These are phyloP conservation scores for Euphorbia lathyris DNA, from an alignment of 345 rosid species.

Conservation along the genomic window DNA sequence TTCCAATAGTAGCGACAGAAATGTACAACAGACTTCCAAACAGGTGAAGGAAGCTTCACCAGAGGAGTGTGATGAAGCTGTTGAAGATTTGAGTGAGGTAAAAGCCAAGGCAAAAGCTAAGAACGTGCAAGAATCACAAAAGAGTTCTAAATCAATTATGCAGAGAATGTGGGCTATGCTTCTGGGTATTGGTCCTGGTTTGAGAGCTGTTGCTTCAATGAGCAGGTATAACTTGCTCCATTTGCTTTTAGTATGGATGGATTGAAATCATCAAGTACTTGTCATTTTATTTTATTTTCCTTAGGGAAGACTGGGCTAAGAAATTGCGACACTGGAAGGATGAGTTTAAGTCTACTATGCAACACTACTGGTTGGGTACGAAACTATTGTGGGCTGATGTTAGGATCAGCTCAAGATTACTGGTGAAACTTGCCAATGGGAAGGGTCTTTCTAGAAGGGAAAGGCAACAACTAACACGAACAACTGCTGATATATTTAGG, in stretches of 20 bases:
- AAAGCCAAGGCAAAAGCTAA: constrained; percentile 92
- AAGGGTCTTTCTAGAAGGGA: constrained; percentile 95
- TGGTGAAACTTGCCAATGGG: constrained; percentile 82
- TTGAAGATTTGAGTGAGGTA: constrained; percentile 73
- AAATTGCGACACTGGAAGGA: constrained; percentile 84
- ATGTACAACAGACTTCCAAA: constrained; percentile 40
- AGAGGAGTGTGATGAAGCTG: constrained; percentile 94
- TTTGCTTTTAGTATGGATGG: constrained; percentile 15
- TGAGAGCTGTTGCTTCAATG: constrained; percentile 91
- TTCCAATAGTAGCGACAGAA: constrained; percentile 34
- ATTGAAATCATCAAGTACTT: constrained; percentile 5
- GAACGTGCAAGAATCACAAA: constrained; percentile 61
- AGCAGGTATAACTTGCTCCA: constrained; percentile 58
- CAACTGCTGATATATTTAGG: constrained; percentile 90
- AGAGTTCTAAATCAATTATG: constrained; percentile 45
- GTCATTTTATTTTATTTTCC: constrained; percentile 17
- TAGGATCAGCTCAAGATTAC: constrained; percentile 78
- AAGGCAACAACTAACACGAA: constrained; percentile 82
- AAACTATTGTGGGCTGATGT: constrained; percentile 90
- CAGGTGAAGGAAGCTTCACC: constrained; percentile 85
- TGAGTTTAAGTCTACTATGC: constrained; percentile 80
- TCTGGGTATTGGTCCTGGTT: constrained; percentile 86
- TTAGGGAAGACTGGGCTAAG: constrained; percentile 95
- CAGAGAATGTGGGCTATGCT: constrained; percentile 55
- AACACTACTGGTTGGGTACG: constrained; percentile 92